phyloP scores from a whole-genome alignment of 208 protist genomes.

The Crithidia mellificae region DNA sequence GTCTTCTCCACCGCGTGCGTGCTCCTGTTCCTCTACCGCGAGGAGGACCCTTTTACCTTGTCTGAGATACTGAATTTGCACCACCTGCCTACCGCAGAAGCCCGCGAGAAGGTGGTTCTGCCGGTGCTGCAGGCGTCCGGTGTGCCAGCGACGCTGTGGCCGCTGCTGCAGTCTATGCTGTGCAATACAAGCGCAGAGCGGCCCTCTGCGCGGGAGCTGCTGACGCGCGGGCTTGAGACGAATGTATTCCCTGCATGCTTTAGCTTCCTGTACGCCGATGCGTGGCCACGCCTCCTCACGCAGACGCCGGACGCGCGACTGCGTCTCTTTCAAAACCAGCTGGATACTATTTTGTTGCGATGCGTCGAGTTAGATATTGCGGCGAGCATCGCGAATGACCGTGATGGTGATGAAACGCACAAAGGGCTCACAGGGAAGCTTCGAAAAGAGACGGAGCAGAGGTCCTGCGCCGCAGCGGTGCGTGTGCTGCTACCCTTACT shows the following conservation, averaged over 20 bases:
- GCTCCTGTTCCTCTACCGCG: slow-evolving; percentile 67
- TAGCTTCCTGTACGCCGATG: slow-evolving; percentile 33
- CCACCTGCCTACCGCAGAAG: slow-evolving; percentile 19
- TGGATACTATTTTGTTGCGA: slow-evolving; percentile 10
- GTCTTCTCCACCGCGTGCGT: slow-evolving; percentile 82
- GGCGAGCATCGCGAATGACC: no score
- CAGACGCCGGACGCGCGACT: slow-evolving; percentile 52
- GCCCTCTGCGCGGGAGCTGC: slow-evolving; percentile 49
- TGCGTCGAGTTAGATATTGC: slow-evolving; percentile 8
- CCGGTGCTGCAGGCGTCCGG: slow-evolving; percentile 20
- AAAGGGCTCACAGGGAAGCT: neutral
- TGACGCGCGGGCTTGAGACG: slow-evolving; percentile 26
- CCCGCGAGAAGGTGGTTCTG: slow-evolving; percentile 13
- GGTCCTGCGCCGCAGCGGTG: slow-evolving; percentile 19
- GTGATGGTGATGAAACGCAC: no score
- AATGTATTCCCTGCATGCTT: slow-evolving; percentile 61
- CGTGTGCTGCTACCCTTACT: slow-evolving; percentile 54
- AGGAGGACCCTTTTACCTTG: slow-evolving; percentile 68
- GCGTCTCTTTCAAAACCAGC: slow-evolving; percentile 42
- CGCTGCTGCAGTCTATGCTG: slow-evolving; percentile 41
- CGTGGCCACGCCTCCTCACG: slow-evolving; percentile 56
- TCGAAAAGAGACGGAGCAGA: neutral
- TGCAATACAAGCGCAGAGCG: slow-evolving; percentile 30
- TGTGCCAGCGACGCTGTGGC: slow-evolving; percentile 16
- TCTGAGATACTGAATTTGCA: slow-evolving; percentile 66